These are phyloP conservation scores for Candolleomyces eurysporus DNA, from an alignment of 768 basidiomycete species.

Conservation along the genomic window DNA sequence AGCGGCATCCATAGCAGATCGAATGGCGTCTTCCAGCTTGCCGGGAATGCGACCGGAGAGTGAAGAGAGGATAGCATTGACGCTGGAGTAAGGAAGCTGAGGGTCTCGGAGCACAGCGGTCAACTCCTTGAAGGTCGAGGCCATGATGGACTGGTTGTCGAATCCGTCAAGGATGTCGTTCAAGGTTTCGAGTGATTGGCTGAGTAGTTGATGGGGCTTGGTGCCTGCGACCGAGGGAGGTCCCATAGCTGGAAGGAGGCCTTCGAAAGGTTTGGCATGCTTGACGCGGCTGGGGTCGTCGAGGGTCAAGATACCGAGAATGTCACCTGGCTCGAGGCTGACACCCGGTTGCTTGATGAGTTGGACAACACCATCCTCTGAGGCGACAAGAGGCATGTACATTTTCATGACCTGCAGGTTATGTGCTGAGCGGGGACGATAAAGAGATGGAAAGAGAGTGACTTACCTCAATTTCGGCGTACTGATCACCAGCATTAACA, in stretches of 20 bases:
- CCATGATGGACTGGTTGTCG: slow-evolving; percentile 94
- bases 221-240: slow-evolving; percentile 81
- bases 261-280: slow-evolving; percentile 98
- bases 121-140: slow-evolving; percentile 82
- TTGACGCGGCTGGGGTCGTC: slow-evolving; percentile 96
- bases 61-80: slow-evolving; percentile 77
- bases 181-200: slow-evolving; percentile 69
- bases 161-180: slow-evolving; percentile 94
- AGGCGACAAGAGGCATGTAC: slow-evolving; percentile 97
- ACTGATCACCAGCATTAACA: slow-evolving; percentile 93
- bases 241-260: slow-evolving; percentile 86
- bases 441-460: not conserved
- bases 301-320: slow-evolving; percentile 93
- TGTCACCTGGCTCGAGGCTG: slow-evolving; percentile 94
- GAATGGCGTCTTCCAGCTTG: slow-evolving; percentile 86
- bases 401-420: slow-evolving; percentile 88
- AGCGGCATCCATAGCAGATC: slow-evolving; percentile 72
- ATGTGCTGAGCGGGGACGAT: slow-evolving; percentile 6
- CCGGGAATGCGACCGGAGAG: slow-evolving; percentile 91
- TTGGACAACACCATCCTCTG: slow-evolving; percentile 91
- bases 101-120: slow-evolving; percentile 77
- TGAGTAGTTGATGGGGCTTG: slow-evolving; percentile 86
- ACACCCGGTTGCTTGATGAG: slow-evolving; percentile 98
- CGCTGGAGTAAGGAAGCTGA: slow-evolving; percentile 87
- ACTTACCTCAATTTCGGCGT: slow-evolving; percentile 94